phyloP scores from a whole-genome alignment of 2,329 filamentous ascomycete genomes.

The Diplodia corticola region DNA sequence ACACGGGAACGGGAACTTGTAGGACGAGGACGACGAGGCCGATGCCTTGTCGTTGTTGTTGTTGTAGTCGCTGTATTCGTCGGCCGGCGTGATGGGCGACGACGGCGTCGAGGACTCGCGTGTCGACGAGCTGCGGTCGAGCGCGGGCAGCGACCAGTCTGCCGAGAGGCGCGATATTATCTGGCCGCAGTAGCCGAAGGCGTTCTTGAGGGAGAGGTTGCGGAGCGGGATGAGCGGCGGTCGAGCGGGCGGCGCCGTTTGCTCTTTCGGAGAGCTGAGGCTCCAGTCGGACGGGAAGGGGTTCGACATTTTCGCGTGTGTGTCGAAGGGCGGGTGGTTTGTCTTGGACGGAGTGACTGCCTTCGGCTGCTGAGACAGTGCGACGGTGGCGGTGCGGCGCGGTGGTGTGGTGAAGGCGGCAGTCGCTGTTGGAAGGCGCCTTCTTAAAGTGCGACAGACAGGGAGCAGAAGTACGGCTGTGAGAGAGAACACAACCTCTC shows the following conservation, averaged over 20 bases:
- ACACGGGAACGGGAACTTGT: not conserved
- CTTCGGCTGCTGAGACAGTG: not conserved
- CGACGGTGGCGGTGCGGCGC: not conserved
- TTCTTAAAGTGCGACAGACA: not conserved
- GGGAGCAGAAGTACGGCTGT: not conserved
- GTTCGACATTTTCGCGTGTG: not conserved
- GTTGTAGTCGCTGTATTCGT: not conserved
- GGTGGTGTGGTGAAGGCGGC: not conserved
- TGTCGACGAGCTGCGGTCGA: not conserved
- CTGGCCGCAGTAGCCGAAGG: not conserved
- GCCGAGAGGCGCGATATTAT: not conserved
- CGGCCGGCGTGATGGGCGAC: not conserved
- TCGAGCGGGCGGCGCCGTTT: not conserved
- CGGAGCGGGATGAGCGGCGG: not conserved
- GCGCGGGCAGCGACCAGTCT: not conserved
- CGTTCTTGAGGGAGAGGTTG: not conserved
- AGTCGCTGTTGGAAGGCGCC: not conserved
- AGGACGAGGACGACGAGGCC: not conserved
- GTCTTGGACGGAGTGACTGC: not conserved
- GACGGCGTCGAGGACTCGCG: not conserved
- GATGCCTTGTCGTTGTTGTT: not conserved
- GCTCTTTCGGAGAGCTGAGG: not conserved
- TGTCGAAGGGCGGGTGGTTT: not conserved
- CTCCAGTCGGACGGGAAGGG: conserved; percentile 2
- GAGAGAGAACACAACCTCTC: not conserved